Evolutionary conservation across 2,329 filamentous ascomycete genomes (phyloP).

Genomic region (Gaeumannomyces sp.): DNA sequence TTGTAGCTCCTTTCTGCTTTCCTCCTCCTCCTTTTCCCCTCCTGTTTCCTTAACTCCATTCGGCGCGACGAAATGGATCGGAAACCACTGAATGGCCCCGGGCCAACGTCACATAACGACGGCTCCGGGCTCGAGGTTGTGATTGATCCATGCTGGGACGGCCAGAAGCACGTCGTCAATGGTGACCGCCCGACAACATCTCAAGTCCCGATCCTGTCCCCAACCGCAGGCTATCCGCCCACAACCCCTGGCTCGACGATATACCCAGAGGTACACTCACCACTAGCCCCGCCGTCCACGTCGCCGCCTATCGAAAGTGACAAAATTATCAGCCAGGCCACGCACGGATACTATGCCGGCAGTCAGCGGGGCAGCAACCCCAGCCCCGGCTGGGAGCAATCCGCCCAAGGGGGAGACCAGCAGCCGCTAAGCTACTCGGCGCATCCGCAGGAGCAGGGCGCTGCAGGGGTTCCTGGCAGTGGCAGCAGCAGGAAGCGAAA

Average conservation of each 20-base stretch:
- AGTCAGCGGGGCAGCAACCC: too few species aligned
- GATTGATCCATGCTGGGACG: not conserved
- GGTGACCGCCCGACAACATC: too few species aligned
- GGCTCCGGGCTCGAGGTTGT: not conserved
- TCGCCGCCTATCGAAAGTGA: not conserved
- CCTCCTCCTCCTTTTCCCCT: not conserved
- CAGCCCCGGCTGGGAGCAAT: too few species aligned
- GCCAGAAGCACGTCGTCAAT: not conserved
- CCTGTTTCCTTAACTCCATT: not conserved
- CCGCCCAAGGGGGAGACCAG: not conserved
- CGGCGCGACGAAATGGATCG: not conserved
- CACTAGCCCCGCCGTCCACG: too few species aligned
- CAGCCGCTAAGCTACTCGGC: not conserved
- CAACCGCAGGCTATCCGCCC: not conserved
- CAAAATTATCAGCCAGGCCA: not conserved
- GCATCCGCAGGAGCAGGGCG: not conserved
- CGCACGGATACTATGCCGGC: not conserved
- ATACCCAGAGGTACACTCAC: not conserved
- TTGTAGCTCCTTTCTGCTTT: not conserved
- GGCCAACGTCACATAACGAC: not conserved
- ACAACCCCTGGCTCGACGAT: not conserved
- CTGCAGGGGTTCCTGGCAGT: too few species aligned
- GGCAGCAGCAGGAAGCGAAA: not conserved
- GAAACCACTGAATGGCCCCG: not conserved
- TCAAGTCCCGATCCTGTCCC: too few species aligned